A percentile compares a stretch with the other conserved stretches of the same genome.
These are phyloP conservation scores for Elsinoe fawcettii DNA, from an alignment of 2,329 filamentous ascomycete species.

Conservation along the genomic window DNA sequence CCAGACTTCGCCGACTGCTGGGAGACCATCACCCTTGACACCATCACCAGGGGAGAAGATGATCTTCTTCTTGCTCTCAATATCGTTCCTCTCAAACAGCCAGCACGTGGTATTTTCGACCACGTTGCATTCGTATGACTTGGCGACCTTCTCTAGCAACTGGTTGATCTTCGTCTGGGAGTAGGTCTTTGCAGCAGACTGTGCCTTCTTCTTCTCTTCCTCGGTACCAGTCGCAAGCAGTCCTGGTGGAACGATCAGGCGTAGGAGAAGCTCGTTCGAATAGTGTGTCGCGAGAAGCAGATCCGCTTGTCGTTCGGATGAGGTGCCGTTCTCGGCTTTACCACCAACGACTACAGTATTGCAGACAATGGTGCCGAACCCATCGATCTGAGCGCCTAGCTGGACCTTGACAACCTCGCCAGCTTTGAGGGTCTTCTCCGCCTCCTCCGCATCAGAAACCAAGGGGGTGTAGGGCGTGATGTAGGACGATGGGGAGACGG, in stretches of 20 bases:
- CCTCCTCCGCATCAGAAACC: slow-evolving; percentile 77
- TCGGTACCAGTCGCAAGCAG: slow-evolving; percentile 74
- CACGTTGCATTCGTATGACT: slow-evolving; percentile 82
- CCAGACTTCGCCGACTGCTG: slow-evolving; percentile 91
- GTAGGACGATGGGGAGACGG: slow-evolving; percentile 86
- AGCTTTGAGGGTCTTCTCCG: slow-evolving; percentile 67
- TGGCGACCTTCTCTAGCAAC: slow-evolving; percentile 83
- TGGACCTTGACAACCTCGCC: slow-evolving; percentile 94
- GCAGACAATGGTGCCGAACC: slow-evolving; percentile 92
- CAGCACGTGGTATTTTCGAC: slow-evolving; percentile 98
- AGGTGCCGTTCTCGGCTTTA: slow-evolving; percentile 48
- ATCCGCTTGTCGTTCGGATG: slow-evolving; percentile 70
- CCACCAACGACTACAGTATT: slow-evolving; percentile 74
- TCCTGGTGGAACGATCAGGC: slow-evolving; percentile 86
- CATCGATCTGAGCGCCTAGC: slow-evolving; percentile 97
- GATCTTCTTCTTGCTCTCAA: slow-evolving; percentile 97
- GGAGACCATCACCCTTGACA: slow-evolving; percentile 79
- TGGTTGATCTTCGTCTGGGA: slow-evolving; percentile 80
- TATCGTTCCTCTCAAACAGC: slow-evolving; percentile 94
- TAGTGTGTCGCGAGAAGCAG: slow-evolving; percentile 86
- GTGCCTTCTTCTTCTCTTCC: slow-evolving; percentile 86
- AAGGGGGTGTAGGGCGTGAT: slow-evolving; percentile 96
- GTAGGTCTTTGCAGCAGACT: slow-evolving; percentile 69
- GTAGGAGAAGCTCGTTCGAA: slow-evolving; percentile 87
- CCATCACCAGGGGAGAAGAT: slow-evolving; percentile 81